Conservation (phyloP, 345 rosid species). For the Eucalyptus erythrocorys region DNA sequence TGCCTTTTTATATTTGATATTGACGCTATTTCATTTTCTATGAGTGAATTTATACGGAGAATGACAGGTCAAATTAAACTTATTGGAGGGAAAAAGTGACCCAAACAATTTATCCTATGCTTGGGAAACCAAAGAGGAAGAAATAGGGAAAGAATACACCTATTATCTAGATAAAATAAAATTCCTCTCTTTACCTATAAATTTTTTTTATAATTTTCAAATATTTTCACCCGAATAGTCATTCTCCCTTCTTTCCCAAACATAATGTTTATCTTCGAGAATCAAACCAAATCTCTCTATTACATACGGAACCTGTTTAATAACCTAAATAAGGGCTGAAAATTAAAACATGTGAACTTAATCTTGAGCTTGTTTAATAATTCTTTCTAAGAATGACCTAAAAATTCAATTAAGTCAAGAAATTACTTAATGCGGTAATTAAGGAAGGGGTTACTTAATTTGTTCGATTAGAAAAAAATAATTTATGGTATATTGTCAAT, state of each 20-base stretch:
- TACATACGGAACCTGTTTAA: background rate
- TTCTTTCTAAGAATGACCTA: background rate
- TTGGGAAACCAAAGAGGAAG: background rate
- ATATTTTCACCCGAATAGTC: background rate
- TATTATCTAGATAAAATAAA: too few relatives aligned
- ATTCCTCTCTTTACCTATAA: background rate
- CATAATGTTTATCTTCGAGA: background rate
- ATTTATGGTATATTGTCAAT: too few relatives aligned
- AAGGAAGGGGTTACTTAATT: background rate
- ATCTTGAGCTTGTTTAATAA: background rate
- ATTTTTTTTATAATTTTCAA: background rate
- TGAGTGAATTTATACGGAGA: too few relatives aligned
- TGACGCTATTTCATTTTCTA: too few relatives aligned
- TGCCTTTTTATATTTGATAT: too few relatives aligned
- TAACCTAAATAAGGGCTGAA: background rate
- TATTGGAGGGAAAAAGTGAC: too few relatives aligned
- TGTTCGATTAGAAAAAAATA: background rate
- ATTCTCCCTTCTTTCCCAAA: background rate
- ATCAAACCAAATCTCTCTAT: background rate
- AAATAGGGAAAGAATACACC: background rate
- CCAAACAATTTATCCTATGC: background rate
- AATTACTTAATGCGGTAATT: background rate
- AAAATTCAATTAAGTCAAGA: background rate
- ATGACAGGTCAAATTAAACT: too few relatives aligned
- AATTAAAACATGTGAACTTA: too few relatives aligned